Percentiles rank a stretch among this genome's conserved stretches.
Conservation (phyloP, 2,329 filamentous ascomycete genomes). For the Tympanopsis confertula region DNA sequence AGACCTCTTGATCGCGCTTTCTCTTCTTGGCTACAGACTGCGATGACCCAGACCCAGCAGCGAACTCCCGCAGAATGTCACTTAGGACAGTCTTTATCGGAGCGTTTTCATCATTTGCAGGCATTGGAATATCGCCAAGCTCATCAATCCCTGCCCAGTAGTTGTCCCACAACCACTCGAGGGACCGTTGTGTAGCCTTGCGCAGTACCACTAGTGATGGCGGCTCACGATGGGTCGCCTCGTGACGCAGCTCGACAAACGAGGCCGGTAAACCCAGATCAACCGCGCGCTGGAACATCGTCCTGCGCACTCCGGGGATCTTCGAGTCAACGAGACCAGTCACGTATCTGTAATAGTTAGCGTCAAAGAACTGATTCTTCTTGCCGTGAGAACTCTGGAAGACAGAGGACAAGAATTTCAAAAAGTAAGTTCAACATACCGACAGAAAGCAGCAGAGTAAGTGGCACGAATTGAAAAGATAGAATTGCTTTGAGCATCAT, state of each 20-base stretch:
- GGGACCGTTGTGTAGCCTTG: not conserved
- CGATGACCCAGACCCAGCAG: too few species aligned
- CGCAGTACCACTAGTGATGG: not conserved
- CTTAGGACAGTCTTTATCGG: too few species aligned
- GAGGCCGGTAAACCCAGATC: slow-evolving; percentile 21
- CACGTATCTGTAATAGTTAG: slow-evolving; percentile 20
- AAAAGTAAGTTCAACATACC: slow-evolving; percentile 14
- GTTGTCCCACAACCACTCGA: slow-evolving; percentile 1
- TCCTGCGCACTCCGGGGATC: slow-evolving; percentile 22
- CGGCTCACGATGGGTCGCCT: not conserved
- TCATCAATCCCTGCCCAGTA: not conserved
- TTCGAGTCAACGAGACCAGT: slow-evolving; percentile 29
- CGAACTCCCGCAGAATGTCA: too few species aligned
- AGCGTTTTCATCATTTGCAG: not conserved
- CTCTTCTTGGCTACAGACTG: not conserved
- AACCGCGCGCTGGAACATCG: slow-evolving; percentile 29
- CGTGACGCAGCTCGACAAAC: slow-evolving; percentile 1
- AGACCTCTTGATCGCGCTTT: not conserved
- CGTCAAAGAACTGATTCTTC: not conserved
- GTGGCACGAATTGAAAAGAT: slow-evolving; percentile 28
- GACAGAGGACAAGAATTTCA: slow-evolving; percentile 1
- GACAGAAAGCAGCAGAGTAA: slow-evolving; percentile 29
- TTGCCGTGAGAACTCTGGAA: too few species aligned
- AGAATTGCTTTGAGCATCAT: slow-evolving; percentile 23
- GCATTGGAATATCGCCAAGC: not conserved